Conservation (phyloP, 2,329 filamentous ascomycete species). For the Periglandula ipomoeae region DNA sequence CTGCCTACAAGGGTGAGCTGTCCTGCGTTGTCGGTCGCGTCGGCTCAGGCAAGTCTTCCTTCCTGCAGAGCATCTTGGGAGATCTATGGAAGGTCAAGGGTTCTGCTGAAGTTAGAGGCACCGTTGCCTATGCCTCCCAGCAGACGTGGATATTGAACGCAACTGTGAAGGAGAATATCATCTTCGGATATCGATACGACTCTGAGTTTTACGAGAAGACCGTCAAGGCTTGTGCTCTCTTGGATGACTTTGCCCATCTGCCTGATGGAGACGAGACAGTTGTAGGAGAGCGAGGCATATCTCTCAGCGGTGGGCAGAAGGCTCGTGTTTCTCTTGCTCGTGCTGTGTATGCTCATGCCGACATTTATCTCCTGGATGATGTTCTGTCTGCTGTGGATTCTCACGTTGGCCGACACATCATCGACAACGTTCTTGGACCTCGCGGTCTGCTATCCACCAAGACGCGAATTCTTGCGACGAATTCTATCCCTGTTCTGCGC, state of each 20-base stretch:
- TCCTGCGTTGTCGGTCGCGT: slow-evolving; percentile 90
- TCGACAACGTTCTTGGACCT: slow-evolving; percentile 83
- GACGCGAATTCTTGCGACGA: slow-evolving; percentile 88
- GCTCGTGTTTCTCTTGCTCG: slow-evolving; percentile 84
- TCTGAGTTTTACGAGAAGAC: slow-evolving; percentile 90
- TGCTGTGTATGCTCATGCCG: slow-evolving; percentile 93
- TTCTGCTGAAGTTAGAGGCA: slow-evolving; percentile 71
- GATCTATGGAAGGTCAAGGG: slow-evolving; percentile 87
- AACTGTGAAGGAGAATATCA: slow-evolving; percentile 91
- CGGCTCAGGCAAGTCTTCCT: slow-evolving; percentile 89
- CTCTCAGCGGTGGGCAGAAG: slow-evolving; percentile 91
- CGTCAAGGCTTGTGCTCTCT: slow-evolving; percentile 78
- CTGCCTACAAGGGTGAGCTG: slow-evolving; percentile 83
- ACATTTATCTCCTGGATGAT: slow-evolving; percentile 91
- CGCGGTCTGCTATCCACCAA: slow-evolving; percentile 76
- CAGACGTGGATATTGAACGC: slow-evolving; percentile 97
- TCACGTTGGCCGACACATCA: slow-evolving; percentile 89
- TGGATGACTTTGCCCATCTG: slow-evolving; percentile 84
- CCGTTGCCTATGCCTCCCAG: slow-evolving; percentile 85
- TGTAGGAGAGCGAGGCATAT: slow-evolving; percentile 94
- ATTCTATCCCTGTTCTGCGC: slow-evolving; percentile 83
- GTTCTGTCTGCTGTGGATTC: slow-evolving; percentile 96
- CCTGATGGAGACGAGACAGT: slow-evolving; percentile 95
- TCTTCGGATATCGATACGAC: slow-evolving; percentile 93
- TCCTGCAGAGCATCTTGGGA: slow-evolving; percentile 80